A percentile compares a stretch with the other conserved stretches of the same genome.
Evolutionary conservation across 495 filamentous ascomycete genomes (phyloP).

Genomic region (Hyaloscypha hepaticicola): DNA sequence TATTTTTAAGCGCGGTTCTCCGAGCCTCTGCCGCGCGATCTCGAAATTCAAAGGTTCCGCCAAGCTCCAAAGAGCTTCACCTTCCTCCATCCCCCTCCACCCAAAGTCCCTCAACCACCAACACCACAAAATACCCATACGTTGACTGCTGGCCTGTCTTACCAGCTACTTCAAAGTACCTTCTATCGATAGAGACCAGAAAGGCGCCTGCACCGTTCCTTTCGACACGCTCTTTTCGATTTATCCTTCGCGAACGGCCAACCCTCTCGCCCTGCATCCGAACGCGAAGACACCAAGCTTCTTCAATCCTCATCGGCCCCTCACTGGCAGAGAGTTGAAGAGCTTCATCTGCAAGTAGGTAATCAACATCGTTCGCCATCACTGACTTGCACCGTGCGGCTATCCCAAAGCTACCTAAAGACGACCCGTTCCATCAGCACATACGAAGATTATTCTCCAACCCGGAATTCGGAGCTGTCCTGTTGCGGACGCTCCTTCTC

Average conservation of each 20-base stretch:
- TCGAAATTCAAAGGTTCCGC: constrained; percentile 8
- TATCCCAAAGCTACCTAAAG: not conserved
- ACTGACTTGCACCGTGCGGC: constrained; percentile 16
- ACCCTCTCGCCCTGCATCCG: not conserved
- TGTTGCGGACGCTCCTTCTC: constrained; percentile 27
- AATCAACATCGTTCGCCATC: not conserved
- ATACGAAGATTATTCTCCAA: constrained; percentile 14
- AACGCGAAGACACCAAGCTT: constrained; percentile 8
- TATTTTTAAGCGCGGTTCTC: constrained; percentile 8
- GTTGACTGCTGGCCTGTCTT: constrained; percentile 17
- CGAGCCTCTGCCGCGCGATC: constrained; percentile 2
- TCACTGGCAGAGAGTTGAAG: not conserved
- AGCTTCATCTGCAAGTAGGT: constrained; percentile 10
- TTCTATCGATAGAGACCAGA: constrained; percentile 22
- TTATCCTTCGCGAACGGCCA: constrained; percentile 1
- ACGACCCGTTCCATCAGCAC: not conserved
- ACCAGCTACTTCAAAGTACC: constrained; percentile 17
- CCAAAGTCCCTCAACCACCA: constrained; percentile 12
- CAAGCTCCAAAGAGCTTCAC: constrained; percentile 12
- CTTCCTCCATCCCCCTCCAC: constrained; percentile 13
- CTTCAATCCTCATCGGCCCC: constrained; percentile 5
- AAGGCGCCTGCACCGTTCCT: constrained; percentile 35
- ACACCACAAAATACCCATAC: constrained; percentile 13
- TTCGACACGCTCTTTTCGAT: constrained; percentile 32
- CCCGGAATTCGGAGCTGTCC: constrained; percentile 25